A percentile compares a stretch with the other conserved stretches of the same genome.
Conservation (phyloP, 2,329 filamentous ascomycete species). For the Fusarium sp. region DNA sequence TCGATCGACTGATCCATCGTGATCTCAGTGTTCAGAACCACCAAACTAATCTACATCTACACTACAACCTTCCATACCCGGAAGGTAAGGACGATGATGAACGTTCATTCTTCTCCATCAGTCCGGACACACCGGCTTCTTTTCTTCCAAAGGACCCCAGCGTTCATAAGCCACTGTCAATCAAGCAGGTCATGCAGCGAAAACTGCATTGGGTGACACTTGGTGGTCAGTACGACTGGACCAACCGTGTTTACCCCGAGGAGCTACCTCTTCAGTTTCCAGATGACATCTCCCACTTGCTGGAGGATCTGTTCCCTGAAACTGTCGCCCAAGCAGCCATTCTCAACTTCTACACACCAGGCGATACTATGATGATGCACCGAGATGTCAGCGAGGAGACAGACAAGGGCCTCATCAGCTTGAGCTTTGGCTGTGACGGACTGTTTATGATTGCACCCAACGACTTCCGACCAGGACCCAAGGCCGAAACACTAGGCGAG, state of each 20-base stretch:
- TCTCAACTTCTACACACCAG: constrained; percentile 90
- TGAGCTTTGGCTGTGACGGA: constrained; percentile 91
- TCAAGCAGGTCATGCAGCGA: constrained; percentile 78
- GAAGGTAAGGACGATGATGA: constrained; percentile 42
- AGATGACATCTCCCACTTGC: constrained; percentile 74
- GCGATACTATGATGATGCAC: constrained; percentile 92
- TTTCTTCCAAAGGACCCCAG: constrained; percentile 76
- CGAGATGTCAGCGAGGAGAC: constrained; percentile 92
- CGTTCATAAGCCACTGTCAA: constrained; percentile 80
- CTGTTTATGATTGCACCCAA: constrained; percentile 86
- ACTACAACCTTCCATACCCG: constrained; percentile 77
- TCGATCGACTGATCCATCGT: constrained; percentile 80
- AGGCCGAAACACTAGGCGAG: constrained; percentile 41
- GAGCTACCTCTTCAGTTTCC: constrained; percentile 80
- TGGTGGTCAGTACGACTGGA: constrained; percentile 98
- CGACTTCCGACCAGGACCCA: constrained; percentile 32
- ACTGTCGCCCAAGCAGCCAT: constrained; percentile 91
- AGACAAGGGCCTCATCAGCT: constrained; percentile 81
- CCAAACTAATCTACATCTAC: constrained; percentile 89
- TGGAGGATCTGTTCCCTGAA: constrained; percentile 78
- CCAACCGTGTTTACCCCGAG: constrained; percentile 81
- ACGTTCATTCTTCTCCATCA: constrained; percentile 67
- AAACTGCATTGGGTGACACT: constrained; percentile 95
- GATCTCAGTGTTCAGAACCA: constrained; percentile 81
- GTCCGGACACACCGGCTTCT: constrained; percentile 63